Percentiles rank a stretch among this genome's conserved stretches.
Conservation (phyloP, 495 filamentous ascomycete genomes). For the Friedmanniomyces endolithicus region DNA sequence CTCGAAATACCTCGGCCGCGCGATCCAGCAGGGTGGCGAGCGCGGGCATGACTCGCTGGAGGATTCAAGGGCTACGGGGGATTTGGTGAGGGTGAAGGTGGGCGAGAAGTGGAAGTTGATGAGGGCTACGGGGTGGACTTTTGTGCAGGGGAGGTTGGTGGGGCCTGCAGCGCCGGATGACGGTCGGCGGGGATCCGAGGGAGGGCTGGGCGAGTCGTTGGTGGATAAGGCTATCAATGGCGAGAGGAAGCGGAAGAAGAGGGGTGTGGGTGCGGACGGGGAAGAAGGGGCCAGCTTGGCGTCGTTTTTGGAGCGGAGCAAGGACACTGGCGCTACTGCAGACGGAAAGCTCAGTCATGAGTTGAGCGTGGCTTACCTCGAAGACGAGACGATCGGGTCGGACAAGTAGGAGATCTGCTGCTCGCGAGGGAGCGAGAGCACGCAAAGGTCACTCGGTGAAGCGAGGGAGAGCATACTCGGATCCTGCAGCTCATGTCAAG, state of each 20-base stretch:
- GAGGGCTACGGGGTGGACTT: constrained; percentile 50
- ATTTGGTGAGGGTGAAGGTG: constrained; percentile 61
- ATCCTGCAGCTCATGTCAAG: no score
- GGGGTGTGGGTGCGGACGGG: background rate
- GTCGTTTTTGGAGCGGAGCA: background rate
- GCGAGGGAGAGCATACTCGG: background rate
- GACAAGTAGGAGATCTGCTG: background rate
- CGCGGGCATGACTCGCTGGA: constrained; percentile 77
- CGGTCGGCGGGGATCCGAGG: background rate
- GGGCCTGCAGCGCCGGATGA: background rate
- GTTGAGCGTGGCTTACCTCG: background rate
- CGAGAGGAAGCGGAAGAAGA: background rate
- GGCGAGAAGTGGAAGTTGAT: constrained; percentile 51
- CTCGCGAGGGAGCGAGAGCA: background rate
- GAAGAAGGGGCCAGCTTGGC: background rate
- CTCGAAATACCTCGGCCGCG: constrained; percentile 48
- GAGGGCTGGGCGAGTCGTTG: background rate
- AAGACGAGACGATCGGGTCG: background rate
- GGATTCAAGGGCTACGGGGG: constrained; percentile 77
- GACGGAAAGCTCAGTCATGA: background rate
- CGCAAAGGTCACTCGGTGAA: background rate
- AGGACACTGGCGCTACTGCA: background rate
- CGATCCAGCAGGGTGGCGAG: constrained; percentile 63
- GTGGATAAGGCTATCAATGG: background rate
- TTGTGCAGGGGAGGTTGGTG: constrained; percentile 39